These are phyloP conservation scores for Barnettozyma hawaiiensis DNA, from an alignment of 1,139 yeast species.

Conservation along the genomic window DNA sequence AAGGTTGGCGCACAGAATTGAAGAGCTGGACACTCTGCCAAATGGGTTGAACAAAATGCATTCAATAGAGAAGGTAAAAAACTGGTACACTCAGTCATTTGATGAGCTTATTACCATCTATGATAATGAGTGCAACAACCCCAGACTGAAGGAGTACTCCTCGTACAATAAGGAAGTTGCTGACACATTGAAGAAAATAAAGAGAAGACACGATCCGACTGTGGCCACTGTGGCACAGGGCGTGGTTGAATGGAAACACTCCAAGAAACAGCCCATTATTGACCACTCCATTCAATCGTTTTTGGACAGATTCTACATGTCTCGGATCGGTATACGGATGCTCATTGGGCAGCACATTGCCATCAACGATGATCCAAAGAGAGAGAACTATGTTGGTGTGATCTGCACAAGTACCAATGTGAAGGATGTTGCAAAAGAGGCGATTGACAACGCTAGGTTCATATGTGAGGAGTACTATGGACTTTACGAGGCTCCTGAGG, in stretches of 20 bases:
- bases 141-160: slow-evolving; percentile 26
- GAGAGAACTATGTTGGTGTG: slow-evolving; percentile 71
- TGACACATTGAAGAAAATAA: slow-evolving; percentile 63
- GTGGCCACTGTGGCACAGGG: slow-evolving; percentile 93
- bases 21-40: slow-evolving; percentile 78
- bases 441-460: slow-evolving; percentile 80
- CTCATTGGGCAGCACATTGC: slow-evolving; percentile 87
- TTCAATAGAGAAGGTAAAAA: slow-evolving; percentile 67
- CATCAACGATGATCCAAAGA: slow-evolving; percentile 58
- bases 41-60: slow-evolving; percentile 69
- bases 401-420: slow-evolving; percentile 79
- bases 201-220: slow-evolving; percentile 85
- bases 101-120: slow-evolving; percentile 58
- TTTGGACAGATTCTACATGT: slow-evolving; percentile 78
- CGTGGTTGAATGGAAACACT: slow-evolving; percentile 77
- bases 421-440: slow-evolving; percentile 74
- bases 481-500: slow-evolving; percentile 74
- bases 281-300: slow-evolving; percentile 71
- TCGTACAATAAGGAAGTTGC: slow-evolving; percentile 66
- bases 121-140: slow-evolving; percentile 14
- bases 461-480: slow-evolving; percentile 88
- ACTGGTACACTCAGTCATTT: slow-evolving; percentile 91
- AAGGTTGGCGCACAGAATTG: slow-evolving; percentile 77
- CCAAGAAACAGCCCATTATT: slow-evolving; percentile 43
- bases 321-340: slow-evolving; percentile 85